Conservation (phyloP, 1,139 yeast species). For the Protomyces inundatus region DNA sequence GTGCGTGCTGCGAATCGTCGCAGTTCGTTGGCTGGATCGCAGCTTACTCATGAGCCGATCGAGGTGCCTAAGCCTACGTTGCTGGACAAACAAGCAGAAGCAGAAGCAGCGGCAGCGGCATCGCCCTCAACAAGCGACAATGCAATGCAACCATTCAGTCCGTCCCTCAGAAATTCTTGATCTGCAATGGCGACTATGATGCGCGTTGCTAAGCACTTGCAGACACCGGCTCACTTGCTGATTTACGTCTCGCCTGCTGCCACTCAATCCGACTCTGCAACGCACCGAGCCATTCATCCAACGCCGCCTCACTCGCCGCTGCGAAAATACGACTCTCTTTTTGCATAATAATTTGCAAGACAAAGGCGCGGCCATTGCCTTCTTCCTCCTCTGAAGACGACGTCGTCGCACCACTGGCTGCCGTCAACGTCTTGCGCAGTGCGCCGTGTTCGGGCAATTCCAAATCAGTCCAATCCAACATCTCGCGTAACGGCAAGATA, state of each 20-base stretch:
- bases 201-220: too few species aligned
- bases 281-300: slow-evolving; percentile 22
- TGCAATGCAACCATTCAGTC: too few species aligned
- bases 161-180: too few species aligned
- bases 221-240: too few species aligned
- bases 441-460: neutral
- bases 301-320: neutral
- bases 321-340: neutral
- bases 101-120: too few species aligned
- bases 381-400: neutral
- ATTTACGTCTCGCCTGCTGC: neutral
- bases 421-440: neutral
- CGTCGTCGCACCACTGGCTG: neutral
- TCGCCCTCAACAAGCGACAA: too few species aligned
- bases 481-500: neutral
- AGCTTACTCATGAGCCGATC: too few species aligned
- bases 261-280: slow-evolving; percentile 11
- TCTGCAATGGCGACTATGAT: too few species aligned
- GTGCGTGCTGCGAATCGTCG: too few species aligned
- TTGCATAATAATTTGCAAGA: neutral
- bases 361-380: neutral
- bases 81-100: too few species aligned
- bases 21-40: too few species aligned
- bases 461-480: neutral
- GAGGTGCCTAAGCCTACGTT: too few species aligned